Evolutionary conservation across 805 yeast genomes (phyloP), one percentile per base, ranked within the genome.

Genomic region (Candida krabiensis): DNA sequence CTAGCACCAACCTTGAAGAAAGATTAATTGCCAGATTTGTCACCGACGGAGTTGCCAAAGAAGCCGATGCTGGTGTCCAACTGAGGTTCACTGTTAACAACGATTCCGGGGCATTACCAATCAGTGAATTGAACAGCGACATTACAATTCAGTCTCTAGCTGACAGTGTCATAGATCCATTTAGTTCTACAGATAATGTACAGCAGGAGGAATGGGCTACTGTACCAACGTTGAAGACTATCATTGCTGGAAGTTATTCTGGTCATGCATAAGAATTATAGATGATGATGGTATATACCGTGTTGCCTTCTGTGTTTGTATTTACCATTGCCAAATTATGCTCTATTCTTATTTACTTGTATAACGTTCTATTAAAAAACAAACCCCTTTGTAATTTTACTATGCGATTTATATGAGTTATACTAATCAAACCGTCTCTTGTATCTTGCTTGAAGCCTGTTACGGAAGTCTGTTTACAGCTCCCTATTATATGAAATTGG

Each of bases 11-110:
- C 5, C 30, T 35, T 19, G 89, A 84, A 48, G 82, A 83, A 52
- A 79, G 84, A 53, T 70, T 90, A 30, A 80, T 91, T 55, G 96
- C 95, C 13, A 80, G 96, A 63, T 88, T 91, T 56, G 67, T 82
- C 58, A 91, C 96, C 3, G 77, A 76, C 28, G 83, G 84, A 4
- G 58, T 63, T 28, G 95, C 85, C 6, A 63, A 63, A n/a, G 96
- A 88, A 61, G 72, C 83, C 16, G 79, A 79, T 12, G 70, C 79
- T 21, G 96, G 96, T 28, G 79, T 87, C 35, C 83, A 80, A 52
- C 65, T 84, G 30, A 78, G 82, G 58, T 86, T 83, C 55, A 63
- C 70, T n/a, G 60, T 77, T 21, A 58, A 60, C 34, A 63, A 63
- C 38, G 64, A 59, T 43, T 62, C 64, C 22, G 73, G 80, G 25